Evolutionary conservation across 2,329 filamentous ascomycete species (phyloP).

Genomic region (Cephalotrichum gorgonifer): DNA sequence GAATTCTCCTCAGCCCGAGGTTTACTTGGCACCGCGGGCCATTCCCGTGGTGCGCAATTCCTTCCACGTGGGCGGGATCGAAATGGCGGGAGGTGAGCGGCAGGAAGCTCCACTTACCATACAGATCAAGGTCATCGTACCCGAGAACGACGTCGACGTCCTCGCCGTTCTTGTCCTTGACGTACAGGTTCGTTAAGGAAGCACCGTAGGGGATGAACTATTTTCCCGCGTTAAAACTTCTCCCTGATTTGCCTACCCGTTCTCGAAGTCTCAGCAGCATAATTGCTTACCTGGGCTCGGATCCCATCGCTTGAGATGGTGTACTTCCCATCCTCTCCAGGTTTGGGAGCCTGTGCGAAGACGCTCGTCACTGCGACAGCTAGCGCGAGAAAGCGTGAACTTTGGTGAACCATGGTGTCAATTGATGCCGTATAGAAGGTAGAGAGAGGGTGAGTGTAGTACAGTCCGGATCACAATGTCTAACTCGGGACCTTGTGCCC

Average conservation of each 20-base stretch:
- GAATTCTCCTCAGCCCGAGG: no score
- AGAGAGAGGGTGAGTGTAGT: no score
- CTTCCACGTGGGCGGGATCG: background rate
- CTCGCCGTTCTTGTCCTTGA: constrained; percentile 50
- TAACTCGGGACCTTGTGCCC: background rate
- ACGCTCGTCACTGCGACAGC: background rate
- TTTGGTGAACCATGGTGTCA: background rate
- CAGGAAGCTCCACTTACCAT: constrained; percentile 24
- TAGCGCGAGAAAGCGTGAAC: background rate
- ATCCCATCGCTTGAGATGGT: constrained; percentile 23
- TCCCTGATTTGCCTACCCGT: background rate
- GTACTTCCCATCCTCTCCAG: constrained; percentile 21
- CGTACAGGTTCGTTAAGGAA: constrained; percentile 50
- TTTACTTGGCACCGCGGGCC: background rate
- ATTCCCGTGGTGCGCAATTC: background rate
- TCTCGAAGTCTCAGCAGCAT: background rate
- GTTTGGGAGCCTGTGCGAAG: constrained; percentile 8
- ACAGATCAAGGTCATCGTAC: constrained; percentile 50
- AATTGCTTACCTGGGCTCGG: constrained; percentile 31
- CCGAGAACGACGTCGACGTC: constrained; percentile 55
- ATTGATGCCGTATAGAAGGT: background rate
- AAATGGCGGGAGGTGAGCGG: background rate
- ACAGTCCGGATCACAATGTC: background rate
- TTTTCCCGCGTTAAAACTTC: background rate
- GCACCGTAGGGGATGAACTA: constrained; percentile 50